Evolutionary conservation across 2,329 filamentous ascomycete genomes (phyloP), one percentile per base, ranked within the genome.

Genomic region (Aureobasidium sp.): DNA sequence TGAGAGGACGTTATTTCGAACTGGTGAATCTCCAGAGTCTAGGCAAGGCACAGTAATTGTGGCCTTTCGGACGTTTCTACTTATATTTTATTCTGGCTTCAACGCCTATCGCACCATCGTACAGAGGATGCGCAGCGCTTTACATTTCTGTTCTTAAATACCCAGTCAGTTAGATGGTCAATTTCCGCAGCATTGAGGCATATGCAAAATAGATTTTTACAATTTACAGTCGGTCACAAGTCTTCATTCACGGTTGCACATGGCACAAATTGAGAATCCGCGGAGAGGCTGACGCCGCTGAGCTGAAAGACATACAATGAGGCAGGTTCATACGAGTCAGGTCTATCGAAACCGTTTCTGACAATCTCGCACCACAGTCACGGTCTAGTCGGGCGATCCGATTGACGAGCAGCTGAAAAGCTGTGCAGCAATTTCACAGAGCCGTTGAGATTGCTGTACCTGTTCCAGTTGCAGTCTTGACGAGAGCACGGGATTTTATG

Each of bases 1-100:
- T 67, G 63, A 70, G 68, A 53, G 77, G 77, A 0, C 70, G 77
- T 44, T 80, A 79, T 64, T 74, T 67, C 57, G 71, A 74, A 61
- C 57, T 76, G 59, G 72, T 74, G n/a, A 72, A 71, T 59, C 55
- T 74, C 69, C 72, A 74, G 64, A 72, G 70, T 67, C 63, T 74
- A 61, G 72, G 70, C 11, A 71, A 68, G 66, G 69, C 60, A 48
- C 49, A 63, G 34, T 66, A 61, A 41, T 31, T 15, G 44, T 34
- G 17, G 20, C 1, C 31, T 7, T 27, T 9, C 7, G 14, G 14
- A 25, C 25, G 34, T 42, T 25, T 47, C 11, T 15, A 29, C 20
- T 62, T 58, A 51, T 27, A 15, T 22, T 62, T 12, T 17, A 17
- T 59, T 36, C 15, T 44, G 53, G 53, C 53, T n/a, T 44, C 39